Percentiles rank a stretch among this genome's conserved stretches.
phyloP scores from a whole-genome alignment of 179 eudicot species.

The Patellifolia procumbens region DNA sequence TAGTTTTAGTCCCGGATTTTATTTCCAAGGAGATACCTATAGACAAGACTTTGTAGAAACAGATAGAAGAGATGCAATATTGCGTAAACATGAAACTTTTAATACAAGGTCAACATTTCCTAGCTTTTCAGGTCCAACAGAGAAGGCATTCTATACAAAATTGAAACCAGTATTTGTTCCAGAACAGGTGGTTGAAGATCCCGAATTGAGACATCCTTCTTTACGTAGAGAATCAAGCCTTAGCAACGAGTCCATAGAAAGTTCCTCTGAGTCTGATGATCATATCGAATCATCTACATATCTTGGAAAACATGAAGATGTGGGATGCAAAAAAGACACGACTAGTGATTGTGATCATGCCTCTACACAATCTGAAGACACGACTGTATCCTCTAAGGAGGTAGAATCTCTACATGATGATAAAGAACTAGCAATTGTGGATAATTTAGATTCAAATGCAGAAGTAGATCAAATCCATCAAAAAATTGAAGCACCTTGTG shows the following conservation, averaged over 20 bases:
- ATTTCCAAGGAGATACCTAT: constrained; percentile 18
- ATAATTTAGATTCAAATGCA: neutral
- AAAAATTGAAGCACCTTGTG: constrained; percentile 29
- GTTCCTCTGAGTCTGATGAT: constrained; percentile 6
- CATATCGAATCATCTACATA: constrained; percentile 43
- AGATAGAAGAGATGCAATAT: constrained; percentile 40
- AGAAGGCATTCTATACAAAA: neutral
- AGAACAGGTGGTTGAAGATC: constrained; percentile 32
- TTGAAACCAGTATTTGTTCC: constrained; percentile 66
- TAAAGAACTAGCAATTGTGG: neutral
- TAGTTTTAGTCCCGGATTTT: constrained; percentile 46
- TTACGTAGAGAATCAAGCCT: constrained; percentile 43
- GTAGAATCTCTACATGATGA: constrained; percentile 1
- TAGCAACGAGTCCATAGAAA: constrained; percentile 14
- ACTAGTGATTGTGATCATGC: constrained; percentile 19
- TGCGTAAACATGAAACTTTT: constrained; percentile 75
- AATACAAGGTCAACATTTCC: constrained; percentile 54
- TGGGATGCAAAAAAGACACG: constrained; percentile 11
- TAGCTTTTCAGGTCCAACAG: constrained; percentile 31
- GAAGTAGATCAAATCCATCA: constrained; percentile 25
- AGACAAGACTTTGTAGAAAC: constrained; percentile 18
- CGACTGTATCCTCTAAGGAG: constrained; percentile 19
- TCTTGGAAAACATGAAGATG: constrained; percentile 33
- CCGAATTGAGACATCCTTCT: constrained; percentile 41
- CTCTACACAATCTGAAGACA: constrained; percentile 9